These are phyloP conservation scores for Podochytrium sp. DNA, from an alignment of 192 early-diverging fungal genomes.

Conservation along the genomic window DNA sequence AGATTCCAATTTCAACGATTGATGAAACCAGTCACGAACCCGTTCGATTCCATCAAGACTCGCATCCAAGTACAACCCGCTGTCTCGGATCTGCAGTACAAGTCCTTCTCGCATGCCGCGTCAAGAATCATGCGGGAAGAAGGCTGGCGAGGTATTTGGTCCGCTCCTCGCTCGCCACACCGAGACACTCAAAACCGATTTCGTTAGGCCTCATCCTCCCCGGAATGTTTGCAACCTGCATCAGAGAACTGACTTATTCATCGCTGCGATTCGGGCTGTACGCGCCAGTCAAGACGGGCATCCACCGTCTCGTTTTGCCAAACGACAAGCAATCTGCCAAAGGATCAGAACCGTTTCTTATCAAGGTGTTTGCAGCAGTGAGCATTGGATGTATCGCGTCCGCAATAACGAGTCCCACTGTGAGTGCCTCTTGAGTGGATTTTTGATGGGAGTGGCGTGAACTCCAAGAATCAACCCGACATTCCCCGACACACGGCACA, in stretches of 20 bases:
- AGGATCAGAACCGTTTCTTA: constrained; percentile 27
- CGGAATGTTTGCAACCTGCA: constrained; percentile 22
- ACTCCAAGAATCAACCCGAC: not conserved
- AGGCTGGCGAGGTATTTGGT: constrained; percentile 1
- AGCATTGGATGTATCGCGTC: constrained; percentile 25
- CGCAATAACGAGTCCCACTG: constrained; percentile 19
- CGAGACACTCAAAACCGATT: not conserved
- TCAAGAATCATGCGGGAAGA: not conserved
- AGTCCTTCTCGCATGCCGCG: constrained; percentile 7
- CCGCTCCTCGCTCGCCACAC: not conserved
- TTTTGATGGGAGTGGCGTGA: too few species aligned
- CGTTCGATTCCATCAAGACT: constrained; percentile 12
- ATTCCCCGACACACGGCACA: not conserved
- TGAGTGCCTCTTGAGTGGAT: not conserved
- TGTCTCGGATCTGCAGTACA: not conserved
- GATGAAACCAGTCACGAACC: constrained; percentile 7
- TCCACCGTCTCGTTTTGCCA: not conserved
- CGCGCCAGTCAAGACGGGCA: constrained; percentile 13
- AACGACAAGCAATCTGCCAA: not conserved
- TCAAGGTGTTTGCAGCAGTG: constrained; percentile 23
- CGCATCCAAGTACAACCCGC: not conserved
- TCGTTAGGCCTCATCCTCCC: constrained; percentile 16
- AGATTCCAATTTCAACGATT: not conserved
- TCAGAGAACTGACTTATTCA: constrained; percentile 33
- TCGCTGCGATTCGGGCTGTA: constrained; percentile 30